Base-by-base conservation (phyloP, 345 rosid genomes). In the Arabidopsis suecica region DNA sequence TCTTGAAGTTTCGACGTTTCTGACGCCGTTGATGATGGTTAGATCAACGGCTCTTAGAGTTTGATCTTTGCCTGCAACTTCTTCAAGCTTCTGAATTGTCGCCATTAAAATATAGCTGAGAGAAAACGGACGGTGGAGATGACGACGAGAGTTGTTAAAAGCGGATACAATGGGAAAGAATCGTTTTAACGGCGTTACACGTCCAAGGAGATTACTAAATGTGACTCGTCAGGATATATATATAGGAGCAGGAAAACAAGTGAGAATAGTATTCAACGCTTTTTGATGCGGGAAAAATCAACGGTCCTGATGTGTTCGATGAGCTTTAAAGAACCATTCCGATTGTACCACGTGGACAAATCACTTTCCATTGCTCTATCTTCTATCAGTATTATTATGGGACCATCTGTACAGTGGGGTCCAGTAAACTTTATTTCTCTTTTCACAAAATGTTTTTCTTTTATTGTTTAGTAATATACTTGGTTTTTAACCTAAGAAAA, bases 1-100 rank as follows among this genome's bases (percentile, higher is more conserved):
- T 13, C 60, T 51, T 36, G 57, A 28, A 20, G 59, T 8, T 10
- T 72, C 64, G 18, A 34, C 34, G 73, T 12, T 63, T 50, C 73
- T 68, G 5, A 61, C 61, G 49, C 73, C 75, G 79, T 71, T 79
- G 81, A 81, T 72, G 83, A 81, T 71, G 64, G 68, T 69, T 23
- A 80, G 71, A 73, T 82, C 80, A 74, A 81, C 78, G 23, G 72
- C 25, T 68, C 79, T 62, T 3, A 53, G 13, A 59, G 61, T 69
- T 34, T 60, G 80, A 16, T 76, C 82, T 47, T 80, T 41, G 4
- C 33, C 79, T 48, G 69, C 75, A 9, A 71, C 50, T 20, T 82
- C 54, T 54, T 82, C 72, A 14, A 61, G 80, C 57, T 86, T 76
- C 25, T 77, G 82, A 34, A 64, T 48, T 44, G 82, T 68, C 8